Percentiles rank a stretch among this genome's conserved stretches.
Conservation (phyloP, 139 green algal species). For the Axilococcus clingmanii region DNA sequence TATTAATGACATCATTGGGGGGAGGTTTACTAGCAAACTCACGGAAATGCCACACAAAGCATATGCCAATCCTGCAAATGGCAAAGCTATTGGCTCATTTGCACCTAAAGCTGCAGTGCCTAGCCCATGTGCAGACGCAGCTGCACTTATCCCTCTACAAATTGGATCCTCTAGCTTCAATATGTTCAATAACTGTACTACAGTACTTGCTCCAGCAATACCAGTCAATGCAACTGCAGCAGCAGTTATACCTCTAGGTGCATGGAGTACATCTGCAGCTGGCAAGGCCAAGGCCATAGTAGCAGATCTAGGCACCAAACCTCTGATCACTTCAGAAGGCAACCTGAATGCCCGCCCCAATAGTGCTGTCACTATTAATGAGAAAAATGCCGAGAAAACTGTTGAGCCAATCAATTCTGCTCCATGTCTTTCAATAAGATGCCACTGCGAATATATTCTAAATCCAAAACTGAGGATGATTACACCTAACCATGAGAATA, state of each 20-base stretch:
- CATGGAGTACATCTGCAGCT: constrained; percentile 55
- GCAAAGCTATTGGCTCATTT: constrained; percentile 60
- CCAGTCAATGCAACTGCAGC: constrained; percentile 70
- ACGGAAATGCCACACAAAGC: constrained; percentile 70
- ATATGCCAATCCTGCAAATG: constrained; percentile 78
- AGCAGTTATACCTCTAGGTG: constrained; percentile 61
- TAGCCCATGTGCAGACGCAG: constrained; percentile 63
- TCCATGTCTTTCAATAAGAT: constrained; percentile 67
- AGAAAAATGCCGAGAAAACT: constrained; percentile 55
- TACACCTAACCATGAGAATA: constrained; percentile 77
- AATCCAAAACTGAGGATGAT: constrained; percentile 87
- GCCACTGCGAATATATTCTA: constrained; percentile 54
- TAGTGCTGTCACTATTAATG: constrained; percentile 63
- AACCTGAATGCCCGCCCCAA: constrained; percentile 29
- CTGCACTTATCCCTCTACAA: constrained; percentile 61
- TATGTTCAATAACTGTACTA: constrained; percentile 38
- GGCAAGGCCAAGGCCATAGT: constrained; percentile 83
- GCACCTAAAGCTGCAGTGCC: constrained; percentile 74
- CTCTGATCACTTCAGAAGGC: constrained; percentile 45
- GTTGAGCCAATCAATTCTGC: constrained; percentile 68
- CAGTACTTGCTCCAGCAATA: constrained; percentile 65
- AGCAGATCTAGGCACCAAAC: constrained; percentile 64
- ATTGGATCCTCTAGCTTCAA: constrained; percentile 70
- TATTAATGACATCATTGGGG: constrained; percentile 32
- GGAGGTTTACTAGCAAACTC: constrained; percentile 49